Evolutionary conservation across 177 flowering plant genomes (phyloP).

Genomic region (Vitis hybrid): DNA sequence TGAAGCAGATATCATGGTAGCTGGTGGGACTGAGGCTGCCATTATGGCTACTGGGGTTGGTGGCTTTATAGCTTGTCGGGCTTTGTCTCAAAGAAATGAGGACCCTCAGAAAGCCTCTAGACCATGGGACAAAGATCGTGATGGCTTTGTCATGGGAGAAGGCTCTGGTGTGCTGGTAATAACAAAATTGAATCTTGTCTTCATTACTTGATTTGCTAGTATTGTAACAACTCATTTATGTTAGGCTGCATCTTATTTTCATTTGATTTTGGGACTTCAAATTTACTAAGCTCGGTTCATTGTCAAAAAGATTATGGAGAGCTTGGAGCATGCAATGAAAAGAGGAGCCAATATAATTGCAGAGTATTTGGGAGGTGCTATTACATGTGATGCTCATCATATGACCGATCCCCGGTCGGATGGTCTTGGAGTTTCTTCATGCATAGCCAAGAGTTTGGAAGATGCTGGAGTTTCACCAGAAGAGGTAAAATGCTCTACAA

Average conservation of each 20-base stretch:
- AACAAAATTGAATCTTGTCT: too few relatives aligned
- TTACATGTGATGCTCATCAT: constrained; percentile 84
- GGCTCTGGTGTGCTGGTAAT: constrained; percentile 77
- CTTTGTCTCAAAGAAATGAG: constrained; percentile 68
- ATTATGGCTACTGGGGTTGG: constrained; percentile 60
- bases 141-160: constrained; percentile 84
- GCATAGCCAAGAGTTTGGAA: constrained; percentile 63
- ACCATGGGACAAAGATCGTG: constrained; percentile 79
- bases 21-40: constrained; percentile 80
- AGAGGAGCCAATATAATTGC: constrained; percentile 74
- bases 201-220: too few relatives aligned
- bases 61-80: constrained; percentile 76
- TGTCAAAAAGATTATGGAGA: constrained; percentile 64
- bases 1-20: constrained; percentile 75
- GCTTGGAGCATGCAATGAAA: constrained; percentile 74
- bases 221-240: too few relatives aligned
- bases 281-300: neutral
- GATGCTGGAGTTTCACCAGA: constrained; percentile 84
- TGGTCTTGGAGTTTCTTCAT: constrained; percentile 82
- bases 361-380: constrained; percentile 75
- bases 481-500: constrained; percentile 42
- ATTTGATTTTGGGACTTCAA: neutral
- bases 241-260: neutral
- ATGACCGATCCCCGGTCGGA: constrained; percentile 82
- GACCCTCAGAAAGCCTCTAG: constrained; percentile 72